Conservation (phyloP, 768 basidiomycete species). For the Termitomyces sp. region DNA sequence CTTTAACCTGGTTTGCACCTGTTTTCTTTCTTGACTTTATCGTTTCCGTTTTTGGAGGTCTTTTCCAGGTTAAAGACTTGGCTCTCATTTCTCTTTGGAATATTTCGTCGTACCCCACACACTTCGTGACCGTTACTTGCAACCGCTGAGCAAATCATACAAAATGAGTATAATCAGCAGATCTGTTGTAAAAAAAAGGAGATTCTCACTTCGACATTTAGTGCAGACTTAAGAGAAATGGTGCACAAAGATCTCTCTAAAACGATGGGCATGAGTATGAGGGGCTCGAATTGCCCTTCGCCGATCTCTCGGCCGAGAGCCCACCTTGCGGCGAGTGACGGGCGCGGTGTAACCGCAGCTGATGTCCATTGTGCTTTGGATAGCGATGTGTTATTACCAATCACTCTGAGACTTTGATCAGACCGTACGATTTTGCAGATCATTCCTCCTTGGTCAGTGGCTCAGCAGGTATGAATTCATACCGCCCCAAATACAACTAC, state of each 20-base stretch:
- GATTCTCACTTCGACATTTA: background rate
- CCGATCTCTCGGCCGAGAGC: background rate
- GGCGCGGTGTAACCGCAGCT: background rate
- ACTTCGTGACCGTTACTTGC: background rate
- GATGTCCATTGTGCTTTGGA: background rate
- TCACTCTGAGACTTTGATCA: background rate
- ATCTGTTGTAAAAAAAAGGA: background rate
- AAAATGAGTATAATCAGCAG: background rate
- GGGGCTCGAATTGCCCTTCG: background rate
- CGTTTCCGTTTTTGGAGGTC: background rate
- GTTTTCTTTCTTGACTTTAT: background rate
- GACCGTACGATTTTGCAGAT: constrained; percentile 4
- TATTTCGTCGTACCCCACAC: background rate
- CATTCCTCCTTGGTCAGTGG: constrained; percentile 27
- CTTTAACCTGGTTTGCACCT: background rate
- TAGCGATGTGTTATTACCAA: background rate
- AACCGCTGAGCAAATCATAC: background rate
- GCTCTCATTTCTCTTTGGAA: background rate
- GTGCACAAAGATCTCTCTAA: background rate
- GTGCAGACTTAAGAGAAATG: background rate
- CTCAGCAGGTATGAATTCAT: constrained; percentile 26
- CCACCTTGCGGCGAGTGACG: background rate
- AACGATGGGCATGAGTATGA: background rate
- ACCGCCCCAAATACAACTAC: constrained; percentile 32
- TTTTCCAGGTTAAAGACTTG: background rate